phyloP scores from a whole-genome alignment of 2,329 filamentous ascomycete species.

The Tetracladium maxilliforme region DNA sequence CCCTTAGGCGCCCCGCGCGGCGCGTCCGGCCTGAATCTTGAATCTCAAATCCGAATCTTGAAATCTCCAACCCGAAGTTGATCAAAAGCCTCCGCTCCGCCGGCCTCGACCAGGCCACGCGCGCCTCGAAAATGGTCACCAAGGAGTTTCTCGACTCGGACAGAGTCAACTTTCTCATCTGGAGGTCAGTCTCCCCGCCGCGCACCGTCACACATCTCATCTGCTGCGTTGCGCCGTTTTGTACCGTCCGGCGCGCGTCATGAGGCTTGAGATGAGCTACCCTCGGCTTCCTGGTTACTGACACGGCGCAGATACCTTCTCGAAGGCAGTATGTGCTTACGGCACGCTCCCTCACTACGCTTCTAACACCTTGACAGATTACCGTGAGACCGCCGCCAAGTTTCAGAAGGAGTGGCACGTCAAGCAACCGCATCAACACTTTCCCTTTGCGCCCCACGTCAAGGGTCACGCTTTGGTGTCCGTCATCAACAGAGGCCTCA shows the following conservation, averaged over 20 bases:
- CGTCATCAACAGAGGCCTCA: constrained; percentile 46
- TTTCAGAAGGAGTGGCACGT: constrained; percentile 57
- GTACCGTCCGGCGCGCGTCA: too few relatives aligned
- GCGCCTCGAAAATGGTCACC: constrained; percentile 6
- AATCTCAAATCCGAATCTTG: too few relatives aligned
- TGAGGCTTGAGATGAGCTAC: too few relatives aligned
- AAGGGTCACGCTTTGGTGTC: constrained; percentile 48
- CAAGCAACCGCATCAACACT: constrained; percentile 43
- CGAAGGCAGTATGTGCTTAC: constrained; percentile 14
- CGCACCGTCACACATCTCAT: too few relatives aligned
- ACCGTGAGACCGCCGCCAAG: constrained; percentile 51
- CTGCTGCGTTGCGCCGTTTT: too few relatives aligned
- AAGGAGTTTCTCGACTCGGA: constrained; percentile 40
- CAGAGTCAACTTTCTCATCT: constrained; percentile 56
- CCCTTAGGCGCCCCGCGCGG: too few relatives aligned
- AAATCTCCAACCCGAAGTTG: background rate
- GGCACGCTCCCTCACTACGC: constrained; percentile 2
- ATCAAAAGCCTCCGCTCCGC: background rate
- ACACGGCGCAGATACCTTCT: constrained; percentile 15
- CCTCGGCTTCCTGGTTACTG: too few relatives aligned
- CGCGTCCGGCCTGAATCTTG: too few relatives aligned
- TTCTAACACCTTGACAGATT: constrained; percentile 29
- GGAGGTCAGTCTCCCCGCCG: constrained; percentile 43
- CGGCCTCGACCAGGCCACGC: background rate
- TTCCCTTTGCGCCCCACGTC: constrained; percentile 50